Evolutionary conservation across 2,329 filamentous ascomycete genomes (phyloP).

Genomic region (Trichoderma sp.): DNA sequence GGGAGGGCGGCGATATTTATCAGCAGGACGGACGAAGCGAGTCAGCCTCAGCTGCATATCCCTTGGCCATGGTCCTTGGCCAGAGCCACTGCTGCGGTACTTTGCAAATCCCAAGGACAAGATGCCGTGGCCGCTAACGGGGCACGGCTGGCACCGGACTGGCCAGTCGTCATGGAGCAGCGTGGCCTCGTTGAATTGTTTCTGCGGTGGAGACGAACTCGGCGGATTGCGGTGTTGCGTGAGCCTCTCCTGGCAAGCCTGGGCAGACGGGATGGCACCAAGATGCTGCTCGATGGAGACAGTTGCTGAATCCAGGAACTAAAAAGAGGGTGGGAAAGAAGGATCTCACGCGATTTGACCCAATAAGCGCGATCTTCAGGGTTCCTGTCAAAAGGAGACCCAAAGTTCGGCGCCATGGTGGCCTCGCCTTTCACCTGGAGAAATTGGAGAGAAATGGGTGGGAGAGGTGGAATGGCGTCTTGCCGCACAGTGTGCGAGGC

Average conservation of each 20-base stretch:
- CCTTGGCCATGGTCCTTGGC: not conserved
- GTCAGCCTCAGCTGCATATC: constrained; percentile 1
- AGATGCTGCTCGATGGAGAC: not conserved
- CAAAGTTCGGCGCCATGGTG: not conserved
- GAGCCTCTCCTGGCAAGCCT: not conserved
- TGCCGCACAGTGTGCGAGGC: not conserved
- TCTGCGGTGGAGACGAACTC: constrained; percentile 24
- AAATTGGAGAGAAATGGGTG: too few relatives aligned
- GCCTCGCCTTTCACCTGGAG: not conserved
- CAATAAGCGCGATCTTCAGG: constrained; percentile 20
- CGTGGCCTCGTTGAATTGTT: not conserved
- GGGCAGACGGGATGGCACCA: not conserved
- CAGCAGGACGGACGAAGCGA: not conserved
- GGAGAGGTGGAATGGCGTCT: not conserved
- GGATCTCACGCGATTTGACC: not conserved
- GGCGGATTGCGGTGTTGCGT: not conserved
- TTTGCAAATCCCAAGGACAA: not conserved
- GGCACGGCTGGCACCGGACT: constrained; percentile 9
- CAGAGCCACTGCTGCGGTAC: not conserved
- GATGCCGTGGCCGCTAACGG: constrained; percentile 20
- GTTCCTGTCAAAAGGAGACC: constrained; percentile 12
- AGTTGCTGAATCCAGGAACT: not conserved
- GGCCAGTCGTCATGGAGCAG: not conserved
- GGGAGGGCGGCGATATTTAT: not conserved
- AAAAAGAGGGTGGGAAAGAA: not conserved